phyloP scores from a whole-genome alignment of 2,329 filamentous ascomycete genomes.

The Podosphaera leucotricha region DNA sequence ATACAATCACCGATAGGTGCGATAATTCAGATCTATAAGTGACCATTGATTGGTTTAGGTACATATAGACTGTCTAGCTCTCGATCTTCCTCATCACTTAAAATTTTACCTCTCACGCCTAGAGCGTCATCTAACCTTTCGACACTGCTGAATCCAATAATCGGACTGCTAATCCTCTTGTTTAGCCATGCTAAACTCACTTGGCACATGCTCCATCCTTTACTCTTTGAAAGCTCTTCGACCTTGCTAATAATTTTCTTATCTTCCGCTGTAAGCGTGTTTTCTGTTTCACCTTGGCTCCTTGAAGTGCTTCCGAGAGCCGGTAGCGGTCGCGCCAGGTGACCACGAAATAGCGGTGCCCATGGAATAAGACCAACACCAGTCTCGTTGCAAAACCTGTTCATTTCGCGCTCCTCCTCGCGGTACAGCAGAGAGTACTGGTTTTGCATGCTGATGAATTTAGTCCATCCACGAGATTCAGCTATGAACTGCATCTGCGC shows the following conservation, averaged over 20 bases:
- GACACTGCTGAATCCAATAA: conserved; percentile 26
- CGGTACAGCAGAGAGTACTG: conserved; percentile 29
- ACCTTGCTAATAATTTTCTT: conserved; percentile 28
- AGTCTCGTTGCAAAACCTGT: conserved; percentile 20
- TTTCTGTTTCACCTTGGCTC: conserved; percentile 3
- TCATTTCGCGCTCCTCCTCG: conserved; percentile 29
- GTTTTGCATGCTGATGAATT: conserved; percentile 34
- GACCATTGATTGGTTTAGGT: conserved; percentile 19
- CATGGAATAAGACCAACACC: conserved; percentile 21
- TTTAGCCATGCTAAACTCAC: conserved; percentile 31
- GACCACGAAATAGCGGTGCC: conserved; percentile 16
- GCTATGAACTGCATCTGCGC: conserved; percentile 26
- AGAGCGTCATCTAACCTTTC: conserved; percentile 30
- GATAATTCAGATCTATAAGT: conserved; percentile 3
- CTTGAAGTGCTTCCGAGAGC: conserved; percentile 9
- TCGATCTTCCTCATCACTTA: conserved; percentile 27
- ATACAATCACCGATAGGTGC: too few relatives aligned
- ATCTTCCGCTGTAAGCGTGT: conserved; percentile 21
- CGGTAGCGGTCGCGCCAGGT: conserved; percentile 14
- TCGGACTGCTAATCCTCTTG: conserved; percentile 23
- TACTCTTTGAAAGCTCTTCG: conserved; percentile 31
- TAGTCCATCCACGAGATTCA: conserved; percentile 28
- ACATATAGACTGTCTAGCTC: conserved; percentile 30
- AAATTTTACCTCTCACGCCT: conserved; percentile 16
- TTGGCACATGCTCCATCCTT: conserved; percentile 31